A percentile compares a stretch with the other conserved stretches of the same genome.
Evolutionary conservation across 805 yeast species (phyloP).

Genomic region (Ogataea thermomethanolica): DNA sequence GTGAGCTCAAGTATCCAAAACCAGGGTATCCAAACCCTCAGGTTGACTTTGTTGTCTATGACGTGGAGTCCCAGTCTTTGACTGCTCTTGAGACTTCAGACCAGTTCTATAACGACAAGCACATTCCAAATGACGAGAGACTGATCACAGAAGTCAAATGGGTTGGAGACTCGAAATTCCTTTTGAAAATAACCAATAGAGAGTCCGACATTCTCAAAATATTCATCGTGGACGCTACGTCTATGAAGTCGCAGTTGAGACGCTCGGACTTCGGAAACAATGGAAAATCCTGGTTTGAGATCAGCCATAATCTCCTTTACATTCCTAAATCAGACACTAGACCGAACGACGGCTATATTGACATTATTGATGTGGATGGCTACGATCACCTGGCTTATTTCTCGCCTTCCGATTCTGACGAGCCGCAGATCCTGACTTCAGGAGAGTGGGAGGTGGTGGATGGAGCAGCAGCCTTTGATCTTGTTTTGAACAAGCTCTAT

Average conservation of each 20-base stretch:
- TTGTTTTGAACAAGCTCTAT: constrained; percentile 48
- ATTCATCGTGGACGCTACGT: constrained; percentile 46
- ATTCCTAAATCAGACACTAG: constrained; percentile 54
- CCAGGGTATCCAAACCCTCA: constrained; percentile 76
- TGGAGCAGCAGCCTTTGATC: constrained; percentile 64
- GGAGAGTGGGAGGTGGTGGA: constrained; percentile 92
- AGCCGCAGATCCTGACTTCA: constrained; percentile 56
- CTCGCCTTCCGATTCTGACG: constrained; percentile 58
- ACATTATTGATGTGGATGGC: constrained; percentile 60
- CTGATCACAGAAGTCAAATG: constrained; percentile 68
- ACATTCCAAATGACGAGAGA: constrained; percentile 39
- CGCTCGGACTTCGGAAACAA: constrained; percentile 44
- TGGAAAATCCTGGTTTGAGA: constrained; percentile 74
- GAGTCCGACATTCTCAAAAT: constrained; percentile 64
- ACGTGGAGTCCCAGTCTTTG: constrained; percentile 27
- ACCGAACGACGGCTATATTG: constrained; percentile 70
- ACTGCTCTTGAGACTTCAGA: constrained; percentile 27
- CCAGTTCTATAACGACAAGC: constrained; percentile 41
- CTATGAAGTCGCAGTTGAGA: constrained; percentile 36
- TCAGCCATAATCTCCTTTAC: constrained; percentile 57
- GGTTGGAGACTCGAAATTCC: constrained; percentile 53
- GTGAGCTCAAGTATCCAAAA: constrained; percentile 73
- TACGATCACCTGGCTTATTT: constrained; percentile 81
- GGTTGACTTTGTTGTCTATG: constrained; percentile 51
- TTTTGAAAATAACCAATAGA: constrained; percentile 61